A percentile compares a stretch with the other conserved stretches of the same genome.
phyloP scores from a whole-genome alignment of 2,329 filamentous ascomycete genomes.

The Pestalotiopsis sp. region DNA sequence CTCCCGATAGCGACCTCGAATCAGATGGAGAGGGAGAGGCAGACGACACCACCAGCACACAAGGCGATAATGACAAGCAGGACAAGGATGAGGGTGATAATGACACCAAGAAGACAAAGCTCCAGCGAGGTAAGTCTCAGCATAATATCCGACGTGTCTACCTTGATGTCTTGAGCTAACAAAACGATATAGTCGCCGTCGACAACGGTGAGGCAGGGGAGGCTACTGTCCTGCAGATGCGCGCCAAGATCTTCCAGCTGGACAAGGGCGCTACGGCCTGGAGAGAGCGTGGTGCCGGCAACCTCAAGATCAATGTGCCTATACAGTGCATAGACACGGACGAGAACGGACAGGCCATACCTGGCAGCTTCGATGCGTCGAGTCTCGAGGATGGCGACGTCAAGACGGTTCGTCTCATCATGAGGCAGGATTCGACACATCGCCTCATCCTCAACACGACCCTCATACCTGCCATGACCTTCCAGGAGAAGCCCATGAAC shows the following conservation, averaged over 20 bases:
- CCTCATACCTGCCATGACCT: conserved; percentile 77
- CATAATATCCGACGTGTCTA: background rate
- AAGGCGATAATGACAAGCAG: conserved; percentile 51
- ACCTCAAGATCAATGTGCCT: conserved; percentile 81
- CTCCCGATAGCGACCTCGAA: conserved; percentile 68
- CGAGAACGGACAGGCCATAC: conserved; percentile 45
- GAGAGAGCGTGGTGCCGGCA: conserved; percentile 87
- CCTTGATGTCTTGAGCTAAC: background rate
- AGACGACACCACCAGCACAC: conserved; percentile 41
- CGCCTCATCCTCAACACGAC: conserved; percentile 85
- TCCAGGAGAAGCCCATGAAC: conserved; percentile 75
- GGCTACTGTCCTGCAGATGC: conserved; percentile 71
- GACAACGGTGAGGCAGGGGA: conserved; percentile 90
- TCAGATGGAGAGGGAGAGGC: conserved; percentile 48
- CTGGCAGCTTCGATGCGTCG: conserved; percentile 60
- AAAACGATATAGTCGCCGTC: conserved; percentile 56
- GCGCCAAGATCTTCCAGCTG: conserved; percentile 85
- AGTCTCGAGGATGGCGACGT: conserved; percentile 50
- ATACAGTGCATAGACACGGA: conserved; percentile 59
- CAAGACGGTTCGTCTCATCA: conserved; percentile 73
- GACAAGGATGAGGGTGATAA: conserved; percentile 45
- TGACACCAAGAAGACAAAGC: conserved; percentile 66
- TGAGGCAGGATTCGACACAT: conserved; percentile 89
- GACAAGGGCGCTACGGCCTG: conserved; percentile 68
- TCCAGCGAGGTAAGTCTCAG: conserved; percentile 67